Evolutionary conservation across 1,284 basidiomycete genomes (phyloP).

Genomic region (Coniferiporia weirii): DNA sequence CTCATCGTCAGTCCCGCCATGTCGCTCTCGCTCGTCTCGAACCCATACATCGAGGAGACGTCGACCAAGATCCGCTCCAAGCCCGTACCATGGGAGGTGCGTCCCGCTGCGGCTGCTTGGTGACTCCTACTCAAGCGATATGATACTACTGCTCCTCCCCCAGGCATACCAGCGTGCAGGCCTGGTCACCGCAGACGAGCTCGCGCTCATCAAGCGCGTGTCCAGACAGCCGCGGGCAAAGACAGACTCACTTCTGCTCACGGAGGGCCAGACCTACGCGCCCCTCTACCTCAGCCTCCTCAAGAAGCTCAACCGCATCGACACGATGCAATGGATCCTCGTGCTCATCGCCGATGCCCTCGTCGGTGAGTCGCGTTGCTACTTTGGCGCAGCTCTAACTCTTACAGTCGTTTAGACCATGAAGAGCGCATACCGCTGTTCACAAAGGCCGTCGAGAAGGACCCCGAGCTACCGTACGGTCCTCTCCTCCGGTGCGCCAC

Average conservation of each 20-base stretch:
- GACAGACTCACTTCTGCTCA: slow-evolving; percentile 68
- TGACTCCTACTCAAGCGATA: too few species aligned
- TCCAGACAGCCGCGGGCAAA: slow-evolving; percentile 75
- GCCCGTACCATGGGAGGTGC: slow-evolving; percentile 94
- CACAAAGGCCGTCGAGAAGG: slow-evolving; percentile 48
- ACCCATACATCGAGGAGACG: slow-evolving; percentile 82
- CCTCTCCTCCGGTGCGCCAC: slow-evolving; percentile 71
- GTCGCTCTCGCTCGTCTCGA: slow-evolving; percentile 83
- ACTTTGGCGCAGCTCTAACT: not conserved
- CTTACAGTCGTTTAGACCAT: slow-evolving; percentile 46
- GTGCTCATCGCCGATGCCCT: slow-evolving; percentile 91
- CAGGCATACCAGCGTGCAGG: slow-evolving; percentile 95
- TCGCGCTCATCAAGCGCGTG: slow-evolving; percentile 86
- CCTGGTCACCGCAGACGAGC: slow-evolving; percentile 84
- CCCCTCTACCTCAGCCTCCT: slow-evolving; percentile 88
- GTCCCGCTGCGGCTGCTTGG: slow-evolving; percentile 12
- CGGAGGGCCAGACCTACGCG: slow-evolving; percentile 80
- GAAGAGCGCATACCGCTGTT: slow-evolving; percentile 78
- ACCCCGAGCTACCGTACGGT: slow-evolving; percentile 79
- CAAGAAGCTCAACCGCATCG: slow-evolving; percentile 88
- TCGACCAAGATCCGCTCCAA: slow-evolving; percentile 86
- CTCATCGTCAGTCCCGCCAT: slow-evolving; percentile 31
- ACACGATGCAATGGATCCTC: slow-evolving; percentile 92
- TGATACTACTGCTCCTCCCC: not conserved
- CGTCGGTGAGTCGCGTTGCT: slow-evolving; percentile 44